Percentiles rank a stretch among this genome's conserved stretches.
Conservation (phyloP, 106 monocot genomes). For the Allium cepa region DNA sequence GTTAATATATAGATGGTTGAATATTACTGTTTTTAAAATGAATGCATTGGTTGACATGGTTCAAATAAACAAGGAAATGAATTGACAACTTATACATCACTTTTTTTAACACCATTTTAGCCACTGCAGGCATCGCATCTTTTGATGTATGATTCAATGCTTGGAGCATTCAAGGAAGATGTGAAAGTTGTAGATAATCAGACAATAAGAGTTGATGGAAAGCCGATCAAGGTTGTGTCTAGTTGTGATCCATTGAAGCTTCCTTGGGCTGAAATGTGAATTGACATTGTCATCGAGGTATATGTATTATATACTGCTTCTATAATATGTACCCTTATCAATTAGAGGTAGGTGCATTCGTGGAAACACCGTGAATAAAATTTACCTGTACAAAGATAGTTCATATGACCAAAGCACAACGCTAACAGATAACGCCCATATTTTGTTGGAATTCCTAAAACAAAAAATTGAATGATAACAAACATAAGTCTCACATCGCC, state of each 20-base stretch:
- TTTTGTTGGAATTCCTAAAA: too few species aligned
- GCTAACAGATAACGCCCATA: too few species aligned
- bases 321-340: too few species aligned
- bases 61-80: neutral
- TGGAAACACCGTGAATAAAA: neutral
- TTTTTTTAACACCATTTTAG: neutral
- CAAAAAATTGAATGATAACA: too few species aligned
- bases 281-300: conserved; percentile 99
- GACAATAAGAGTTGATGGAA: conserved; percentile 91
- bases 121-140: conserved; percentile 80
- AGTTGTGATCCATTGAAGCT: conserved; percentile 85
- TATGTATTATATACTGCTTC: neutral
- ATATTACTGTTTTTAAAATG: too few species aligned
- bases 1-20: too few species aligned
- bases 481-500: too few species aligned
- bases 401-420: too few species aligned
- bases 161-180: conserved; percentile 95
- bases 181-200: conserved; percentile 86
- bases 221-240: conserved; percentile 77
- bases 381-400: too few species aligned
- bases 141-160: conserved; percentile 95
- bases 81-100: neutral
- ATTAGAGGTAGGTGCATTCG: neutral
- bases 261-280: conserved; percentile 88
- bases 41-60: too few species aligned